Evolutionary conservation across 306 rosid species (phyloP).

Genomic region (Sindora glabra): DNA sequence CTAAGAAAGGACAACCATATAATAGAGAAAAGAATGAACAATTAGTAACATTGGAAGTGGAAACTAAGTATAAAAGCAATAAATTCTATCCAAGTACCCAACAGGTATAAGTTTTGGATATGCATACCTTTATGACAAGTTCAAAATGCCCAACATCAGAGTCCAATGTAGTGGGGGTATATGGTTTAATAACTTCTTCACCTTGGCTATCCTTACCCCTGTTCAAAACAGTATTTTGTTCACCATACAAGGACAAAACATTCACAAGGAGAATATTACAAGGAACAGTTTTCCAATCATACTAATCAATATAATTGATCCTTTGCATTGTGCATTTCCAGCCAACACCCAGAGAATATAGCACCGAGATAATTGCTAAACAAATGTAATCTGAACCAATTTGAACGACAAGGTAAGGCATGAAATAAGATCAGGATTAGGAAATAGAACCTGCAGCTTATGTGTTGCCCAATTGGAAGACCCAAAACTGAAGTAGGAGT

Average conservation of each 20-base stretch:
- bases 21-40: constrained; percentile 5
- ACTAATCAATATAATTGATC: neutral
- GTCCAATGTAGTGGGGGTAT: constrained; percentile 94
- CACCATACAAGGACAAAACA: neutral
- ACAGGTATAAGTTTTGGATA: neutral
- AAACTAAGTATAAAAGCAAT: no score
- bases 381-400: neutral
- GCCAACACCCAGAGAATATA: no score
- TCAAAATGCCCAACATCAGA: constrained; percentile 90
- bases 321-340: neutral
- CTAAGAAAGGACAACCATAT: constrained; percentile 26
- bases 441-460: constrained; percentile 83
- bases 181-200: constrained; percentile 85
- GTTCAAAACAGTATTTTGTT: constrained; percentile 21
- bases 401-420: constrained; percentile 1
- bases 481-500: constrained; percentile 79
- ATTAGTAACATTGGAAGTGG: neutral
- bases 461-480: constrained; percentile 98
- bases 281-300: neutral
- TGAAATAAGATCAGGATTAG: neutral
- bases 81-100: no score
- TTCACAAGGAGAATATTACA: no score
- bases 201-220: constrained; percentile 87
- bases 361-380: no score
- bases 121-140: constrained; percentile 77